Base-by-base conservation (phyloP, 2,329 filamentous ascomycete species). In the Nemania sp. region DNA sequence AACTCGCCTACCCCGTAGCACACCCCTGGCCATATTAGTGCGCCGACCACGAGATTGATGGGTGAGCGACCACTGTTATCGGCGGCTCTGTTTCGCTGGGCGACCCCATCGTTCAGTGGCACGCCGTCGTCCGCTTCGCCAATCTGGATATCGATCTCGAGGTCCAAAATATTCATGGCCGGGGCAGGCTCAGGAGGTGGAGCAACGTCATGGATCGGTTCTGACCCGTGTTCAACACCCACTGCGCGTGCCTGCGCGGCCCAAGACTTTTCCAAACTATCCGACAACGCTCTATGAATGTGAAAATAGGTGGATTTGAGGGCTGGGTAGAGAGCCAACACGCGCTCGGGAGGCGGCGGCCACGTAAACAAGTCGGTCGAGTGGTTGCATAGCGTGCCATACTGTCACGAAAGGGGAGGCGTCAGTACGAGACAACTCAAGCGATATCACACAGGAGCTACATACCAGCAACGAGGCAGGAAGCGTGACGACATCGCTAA, bases 1-100 rank as follows among this genome's bases (percentile, higher is more conserved):
- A 91, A 66, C 64, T 91, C 88, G 39, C 94, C 94, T 72, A 91
- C 84, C 12, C 83, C 80, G 24, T 86, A 89, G 0, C 91, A 91
- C 39, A 97, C 84, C 9, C 84, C 84, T 0, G 94, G 94, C 66
- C 96, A 90, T 11, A 95, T 77, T 2, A 99, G 73, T 1, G 80
- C 76, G 12, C 77, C 76, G 24, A 80, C 76, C 6, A 83, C 70
- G 33, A 76, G 74, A 64, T 80, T 79, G 26, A 79, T 46, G 1
- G 63, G 57, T 8, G 61, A 63, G 15, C 39, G 49, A 12, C 49
- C 49, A 7, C 37, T 41, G 9, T 37, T 33, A 20, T 62, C 61
- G 3, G 46, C 39, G 8, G 22, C 54, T 12, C 63, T 56, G n/a
- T 61, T 57, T 6, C 55, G 55, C 14, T 46, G 61, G n/a, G 31